A percentile compares a stretch with the other conserved stretches of the same genome.
Conservation (phyloP, 495 filamentous ascomycete species). For the Polyplosphaeria fusca region DNA sequence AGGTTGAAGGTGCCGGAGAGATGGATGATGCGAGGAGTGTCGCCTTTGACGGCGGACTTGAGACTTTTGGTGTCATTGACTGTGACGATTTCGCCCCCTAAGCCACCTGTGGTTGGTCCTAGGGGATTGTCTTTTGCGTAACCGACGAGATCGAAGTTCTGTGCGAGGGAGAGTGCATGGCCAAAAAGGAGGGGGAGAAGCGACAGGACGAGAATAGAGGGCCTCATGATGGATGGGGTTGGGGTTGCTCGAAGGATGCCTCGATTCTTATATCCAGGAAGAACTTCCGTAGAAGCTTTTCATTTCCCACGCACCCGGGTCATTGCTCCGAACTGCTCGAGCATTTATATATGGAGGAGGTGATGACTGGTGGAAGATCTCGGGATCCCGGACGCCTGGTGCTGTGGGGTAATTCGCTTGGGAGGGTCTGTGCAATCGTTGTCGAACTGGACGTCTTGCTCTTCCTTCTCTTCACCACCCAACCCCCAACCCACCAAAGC, state of each 20-base stretch:
- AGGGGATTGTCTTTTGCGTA: conserved; percentile 44
- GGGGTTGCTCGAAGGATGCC: too few species aligned
- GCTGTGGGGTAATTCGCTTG: too few species aligned
- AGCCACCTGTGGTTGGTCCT: conserved; percentile 43
- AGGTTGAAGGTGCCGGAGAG: conserved; percentile 36
- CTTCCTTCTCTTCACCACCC: too few species aligned
- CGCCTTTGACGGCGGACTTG: conserved; percentile 34
- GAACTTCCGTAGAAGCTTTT: too few species aligned
- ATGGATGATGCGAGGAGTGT: conserved; percentile 37
- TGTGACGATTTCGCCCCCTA: conserved; percentile 34
- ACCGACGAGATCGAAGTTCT: conserved; percentile 29
- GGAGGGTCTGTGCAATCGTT: too few species aligned
- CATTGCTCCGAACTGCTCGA: neutral
- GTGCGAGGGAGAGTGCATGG: neutral
- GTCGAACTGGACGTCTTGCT: too few species aligned
- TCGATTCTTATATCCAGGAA: too few species aligned
- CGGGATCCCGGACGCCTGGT: too few species aligned
- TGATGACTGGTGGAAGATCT: too few species aligned
- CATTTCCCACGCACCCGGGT: too few species aligned
- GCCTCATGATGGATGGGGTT: neutral
- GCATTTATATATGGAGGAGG: neutral
- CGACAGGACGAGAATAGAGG: neutral
- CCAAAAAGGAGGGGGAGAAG: too few species aligned
- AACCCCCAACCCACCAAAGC: too few species aligned
- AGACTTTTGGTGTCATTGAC: conserved; percentile 34